Evolutionary conservation across 305 asterid species (phyloP).

Genomic region (Rubia tinctorum): DNA sequence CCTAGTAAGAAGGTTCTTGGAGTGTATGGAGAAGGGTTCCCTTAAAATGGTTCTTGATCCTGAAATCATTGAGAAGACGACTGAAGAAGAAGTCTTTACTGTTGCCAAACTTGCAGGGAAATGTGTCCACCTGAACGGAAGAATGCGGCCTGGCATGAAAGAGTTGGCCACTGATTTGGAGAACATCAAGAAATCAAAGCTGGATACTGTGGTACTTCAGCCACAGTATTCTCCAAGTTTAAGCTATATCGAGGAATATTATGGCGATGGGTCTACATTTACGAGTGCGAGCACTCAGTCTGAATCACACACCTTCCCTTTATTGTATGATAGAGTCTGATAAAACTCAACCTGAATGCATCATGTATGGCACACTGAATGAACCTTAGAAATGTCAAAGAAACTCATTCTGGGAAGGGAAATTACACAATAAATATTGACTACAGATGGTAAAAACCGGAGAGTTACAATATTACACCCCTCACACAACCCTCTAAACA

Average conservation of each 20-base stretch:
- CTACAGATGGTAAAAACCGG: background rate
- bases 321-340: background rate
- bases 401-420: no score
- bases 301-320: background rate
- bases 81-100: conserved; percentile 7
- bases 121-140: conserved; percentile 16
- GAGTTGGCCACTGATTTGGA: background rate
- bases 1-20: background rate
- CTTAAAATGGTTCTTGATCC: background rate
- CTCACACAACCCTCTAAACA: background rate
- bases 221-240: background rate
- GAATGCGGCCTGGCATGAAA: conserved; percentile 18
- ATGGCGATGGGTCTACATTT: background rate
- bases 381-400: no score
- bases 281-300: background rate
- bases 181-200: background rate
- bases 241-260: background rate
- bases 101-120: conserved; percentile 10
- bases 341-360: background rate
- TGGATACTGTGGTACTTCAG: background rate
- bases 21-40: background rate
- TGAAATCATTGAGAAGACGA: background rate
- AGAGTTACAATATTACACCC: background rate
- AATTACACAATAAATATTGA: no score
- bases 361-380: no score